These are phyloP conservation scores for Malassezia sp. DNA, from an alignment of 1,284 basidiomycete genomes.

Conservation along the genomic window DNA sequence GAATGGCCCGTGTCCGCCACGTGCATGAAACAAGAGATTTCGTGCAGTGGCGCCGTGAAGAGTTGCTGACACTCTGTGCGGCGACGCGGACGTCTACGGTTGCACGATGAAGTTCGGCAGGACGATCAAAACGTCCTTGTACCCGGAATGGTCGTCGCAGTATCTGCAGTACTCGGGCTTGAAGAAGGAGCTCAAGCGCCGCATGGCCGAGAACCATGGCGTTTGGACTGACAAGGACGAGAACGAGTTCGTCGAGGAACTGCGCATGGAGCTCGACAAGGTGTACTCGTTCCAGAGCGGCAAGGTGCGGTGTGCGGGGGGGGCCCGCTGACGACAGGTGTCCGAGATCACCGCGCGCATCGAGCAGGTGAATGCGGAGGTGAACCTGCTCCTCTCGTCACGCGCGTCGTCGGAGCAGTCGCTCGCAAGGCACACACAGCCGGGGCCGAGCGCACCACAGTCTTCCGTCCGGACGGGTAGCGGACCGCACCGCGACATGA, in stretches of 20 bases:
- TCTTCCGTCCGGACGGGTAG: slow-evolving; percentile 16
- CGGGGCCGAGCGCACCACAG: not conserved
- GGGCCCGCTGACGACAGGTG: slow-evolving; percentile 17
- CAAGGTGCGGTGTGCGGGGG: slow-evolving; percentile 54
- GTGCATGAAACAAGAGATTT: no score
- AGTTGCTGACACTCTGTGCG: no score
- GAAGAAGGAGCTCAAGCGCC: slow-evolving; percentile 45
- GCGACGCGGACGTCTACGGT: no score
- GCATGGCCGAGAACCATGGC: slow-evolving; percentile 39
- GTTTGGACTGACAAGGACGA: slow-evolving; percentile 46
- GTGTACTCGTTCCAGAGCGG: slow-evolving; percentile 85
- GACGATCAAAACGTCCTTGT: slow-evolving; percentile 46
- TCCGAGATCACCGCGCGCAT: slow-evolving; percentile 42
- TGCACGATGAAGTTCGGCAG: slow-evolving; percentile 44
- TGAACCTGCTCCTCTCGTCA: slow-evolving; percentile 40
- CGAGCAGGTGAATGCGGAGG: slow-evolving; percentile 43
- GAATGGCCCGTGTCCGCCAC: no score
- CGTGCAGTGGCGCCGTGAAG: no score
- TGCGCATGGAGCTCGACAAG: slow-evolving; percentile 84
- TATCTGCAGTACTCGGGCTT: slow-evolving; percentile 46
- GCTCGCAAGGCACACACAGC: slow-evolving; percentile 14
- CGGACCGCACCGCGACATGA: slow-evolving; percentile 26
- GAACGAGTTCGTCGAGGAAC: slow-evolving; percentile 47
- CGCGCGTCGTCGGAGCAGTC: slow-evolving; percentile 21
- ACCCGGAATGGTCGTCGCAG: slow-evolving; percentile 44